These are phyloP conservation scores for Euphorbia corollata DNA, from an alignment of 441 rosid species.

Conservation along the genomic window DNA sequence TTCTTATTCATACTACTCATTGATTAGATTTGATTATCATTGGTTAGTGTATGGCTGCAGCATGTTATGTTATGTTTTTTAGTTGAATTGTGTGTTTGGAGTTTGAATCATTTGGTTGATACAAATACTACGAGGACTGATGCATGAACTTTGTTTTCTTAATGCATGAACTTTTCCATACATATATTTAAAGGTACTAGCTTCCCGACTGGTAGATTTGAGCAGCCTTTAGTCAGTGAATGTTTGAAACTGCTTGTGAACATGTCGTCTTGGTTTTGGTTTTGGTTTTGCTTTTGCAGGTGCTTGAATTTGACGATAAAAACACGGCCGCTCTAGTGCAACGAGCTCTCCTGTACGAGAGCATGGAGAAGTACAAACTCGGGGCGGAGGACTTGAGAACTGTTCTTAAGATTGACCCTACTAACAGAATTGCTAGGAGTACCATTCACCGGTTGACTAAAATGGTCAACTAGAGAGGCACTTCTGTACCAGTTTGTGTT, in stretches of 20 bases:
- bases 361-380: constrained; percentile 89
- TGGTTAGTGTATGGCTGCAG: too few species aligned
- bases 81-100: neutral
- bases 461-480: constrained; percentile 50
- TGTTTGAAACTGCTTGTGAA: too few species aligned
- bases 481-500: constrained; percentile 12
- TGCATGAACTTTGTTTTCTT: too few species aligned
- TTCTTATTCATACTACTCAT: too few species aligned
- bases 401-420: constrained; percentile 77
- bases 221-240: too few species aligned
- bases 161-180: too few species aligned
- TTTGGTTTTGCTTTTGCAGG: too few species aligned
- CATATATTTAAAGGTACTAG: too few species aligned
- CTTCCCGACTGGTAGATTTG: too few species aligned
- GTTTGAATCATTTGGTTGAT: neutral
- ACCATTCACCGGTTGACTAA: constrained; percentile 78
- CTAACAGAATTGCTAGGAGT: constrained; percentile 80
- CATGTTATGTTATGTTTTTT: neutral
- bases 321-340: constrained; percentile 71
- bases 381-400: constrained; percentile 93
- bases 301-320: constrained; percentile 52
- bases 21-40: too few species aligned
- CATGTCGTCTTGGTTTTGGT: too few species aligned
- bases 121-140: neutral
- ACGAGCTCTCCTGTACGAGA: constrained; percentile 86